Evolutionary conservation across 305 asterid species (phyloP), one percentile per base, ranked within the genome.

Genomic region (Galium porrigens): DNA sequence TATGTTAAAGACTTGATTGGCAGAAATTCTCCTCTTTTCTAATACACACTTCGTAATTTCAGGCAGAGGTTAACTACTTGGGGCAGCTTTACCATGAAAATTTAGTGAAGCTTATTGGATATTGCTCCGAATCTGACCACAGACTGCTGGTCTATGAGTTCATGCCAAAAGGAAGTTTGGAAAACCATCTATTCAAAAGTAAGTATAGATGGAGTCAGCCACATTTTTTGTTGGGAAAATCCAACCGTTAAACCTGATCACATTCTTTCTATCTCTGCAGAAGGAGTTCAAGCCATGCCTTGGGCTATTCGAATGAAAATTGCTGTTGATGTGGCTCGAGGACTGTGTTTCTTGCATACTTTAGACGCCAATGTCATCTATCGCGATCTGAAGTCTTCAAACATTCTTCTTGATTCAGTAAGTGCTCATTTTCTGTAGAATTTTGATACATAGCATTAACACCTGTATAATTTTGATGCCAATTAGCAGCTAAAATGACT

Each of bases 331-430:
- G 85, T 87, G 55, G 97, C 97, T 18, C 74, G 83, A 67, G 95
- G 95, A 22, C 34, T 90, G 61, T 70, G 94, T 14, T 90, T 83
- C 84, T 74, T 90, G 53, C 95, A 90, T 41, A 70, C 84, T 68
- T 72, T 90, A 46, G 89, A 83, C 48, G 79, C 89, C 66, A 90
- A 86, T 68, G 85, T 90, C 59, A 83, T 87, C 74, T 86, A 84
- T 68, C 82, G 97, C 4, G 97, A 90, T 79, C 74, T 90, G 61
- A 90, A 90, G 84, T 92, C 95, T n/a, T 83, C 95, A 1, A 90
- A 87, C 65, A 78, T 90, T 9, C 85, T 90, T 62, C 86, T 90
- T 60, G 95, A 90, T 73, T 86, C 97, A 67, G 96, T 89, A 81
- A 5, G 74, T 27, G 1, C 5, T 55, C 18, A 32, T 64, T 56